Evolutionary conservation across 805 yeast species (phyloP).

Genomic region (Spathaspora gorwiae): DNA sequence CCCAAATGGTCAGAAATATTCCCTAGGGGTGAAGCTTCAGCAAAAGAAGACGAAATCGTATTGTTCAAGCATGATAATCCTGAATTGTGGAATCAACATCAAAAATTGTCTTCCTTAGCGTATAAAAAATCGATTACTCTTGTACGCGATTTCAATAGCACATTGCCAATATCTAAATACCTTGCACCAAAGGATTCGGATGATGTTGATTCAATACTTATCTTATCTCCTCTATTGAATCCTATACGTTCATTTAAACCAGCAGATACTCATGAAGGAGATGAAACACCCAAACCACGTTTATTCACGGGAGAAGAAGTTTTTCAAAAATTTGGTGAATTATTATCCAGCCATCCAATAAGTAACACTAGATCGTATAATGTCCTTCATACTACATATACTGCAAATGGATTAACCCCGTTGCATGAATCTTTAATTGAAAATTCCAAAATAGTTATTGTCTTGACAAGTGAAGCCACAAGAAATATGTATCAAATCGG

Average conservation of each 20-base stretch:
- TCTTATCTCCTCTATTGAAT: slow-evolving; percentile 35
- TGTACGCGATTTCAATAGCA: slow-evolving; percentile 49
- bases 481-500: slow-evolving; percentile 60
- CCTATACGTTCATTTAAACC: slow-evolving; percentile 25
- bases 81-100: slow-evolving; percentile 39
- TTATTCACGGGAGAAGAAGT: slow-evolving; percentile 47
- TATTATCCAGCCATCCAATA: slow-evolving; percentile 33
- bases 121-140: slow-evolving; percentile 50
- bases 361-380: slow-evolving; percentile 32
- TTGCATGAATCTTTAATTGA: slow-evolving; percentile 53
- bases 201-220: slow-evolving; percentile 23
- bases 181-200: slow-evolving; percentile 22
- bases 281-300: slow-evolving; percentile 7
- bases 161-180: slow-evolving; percentile 44
- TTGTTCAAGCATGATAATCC: slow-evolving; percentile 25
- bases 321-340: slow-evolving; percentile 48
- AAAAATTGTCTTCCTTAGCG: slow-evolving; percentile 38
- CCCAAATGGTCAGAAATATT: slow-evolving; percentile 45
- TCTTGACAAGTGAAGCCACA: slow-evolving; percentile 54
- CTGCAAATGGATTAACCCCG: slow-evolving; percentile 52
- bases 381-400: slow-evolving; percentile 54
- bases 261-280: not conserved
- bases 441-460: slow-evolving; percentile 46
- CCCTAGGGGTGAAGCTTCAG: slow-evolving; percentile 26
- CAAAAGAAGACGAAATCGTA: slow-evolving; percentile 14